Conservation (phyloP, 768 basidiomycete genomes). For the Pleurotus sapidus region DNA sequence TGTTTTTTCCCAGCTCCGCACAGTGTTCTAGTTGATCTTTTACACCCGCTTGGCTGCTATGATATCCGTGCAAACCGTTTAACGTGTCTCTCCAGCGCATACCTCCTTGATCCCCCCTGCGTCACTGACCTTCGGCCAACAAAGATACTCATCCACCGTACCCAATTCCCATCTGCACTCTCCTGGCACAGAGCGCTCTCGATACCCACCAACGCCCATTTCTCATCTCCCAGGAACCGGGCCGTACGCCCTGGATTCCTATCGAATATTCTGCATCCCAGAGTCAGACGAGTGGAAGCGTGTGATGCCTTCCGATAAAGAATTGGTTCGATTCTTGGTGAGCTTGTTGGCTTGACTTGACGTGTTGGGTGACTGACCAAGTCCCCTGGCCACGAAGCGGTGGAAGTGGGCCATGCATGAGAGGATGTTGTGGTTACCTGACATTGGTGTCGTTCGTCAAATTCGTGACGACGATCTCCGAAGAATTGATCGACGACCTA, state of each 20-base stretch:
- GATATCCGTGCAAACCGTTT: slow-evolving; percentile 55
- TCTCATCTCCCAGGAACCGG: slow-evolving; percentile 66
- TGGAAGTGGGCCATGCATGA: slow-evolving; percentile 73
- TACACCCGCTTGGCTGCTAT: slow-evolving; percentile 59
- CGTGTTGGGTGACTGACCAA: not conserved
- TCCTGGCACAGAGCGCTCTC: slow-evolving; percentile 14
- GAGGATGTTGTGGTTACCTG: slow-evolving; percentile 47
- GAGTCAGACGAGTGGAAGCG: slow-evolving; percentile 54
- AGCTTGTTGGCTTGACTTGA: slow-evolving; percentile 17
- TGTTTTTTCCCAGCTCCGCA: slow-evolving; percentile 31
- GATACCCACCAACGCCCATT: slow-evolving; percentile 46
- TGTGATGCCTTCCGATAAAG: slow-evolving; percentile 67
- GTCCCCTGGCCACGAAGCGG: slow-evolving; percentile 32
- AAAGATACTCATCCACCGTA: slow-evolving; percentile 7
- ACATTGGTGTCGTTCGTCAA: slow-evolving; percentile 34
- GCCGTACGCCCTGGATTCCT: slow-evolving; percentile 72
- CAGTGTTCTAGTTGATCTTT: slow-evolving; percentile 38
- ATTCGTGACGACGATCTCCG: slow-evolving; percentile 35
- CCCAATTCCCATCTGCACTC: slow-evolving; percentile 9
- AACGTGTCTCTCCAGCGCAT: slow-evolving; percentile 48
- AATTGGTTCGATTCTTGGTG: slow-evolving; percentile 65
- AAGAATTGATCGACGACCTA: slow-evolving; percentile 36
- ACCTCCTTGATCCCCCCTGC: slow-evolving; percentile 42
- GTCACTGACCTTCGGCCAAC: slow-evolving; percentile 19
- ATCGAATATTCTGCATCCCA: slow-evolving; percentile 63